These are phyloP conservation scores for Chlorella ohadii DNA, from an alignment of 139 green algal genomes.

Conservation along the genomic window DNA sequence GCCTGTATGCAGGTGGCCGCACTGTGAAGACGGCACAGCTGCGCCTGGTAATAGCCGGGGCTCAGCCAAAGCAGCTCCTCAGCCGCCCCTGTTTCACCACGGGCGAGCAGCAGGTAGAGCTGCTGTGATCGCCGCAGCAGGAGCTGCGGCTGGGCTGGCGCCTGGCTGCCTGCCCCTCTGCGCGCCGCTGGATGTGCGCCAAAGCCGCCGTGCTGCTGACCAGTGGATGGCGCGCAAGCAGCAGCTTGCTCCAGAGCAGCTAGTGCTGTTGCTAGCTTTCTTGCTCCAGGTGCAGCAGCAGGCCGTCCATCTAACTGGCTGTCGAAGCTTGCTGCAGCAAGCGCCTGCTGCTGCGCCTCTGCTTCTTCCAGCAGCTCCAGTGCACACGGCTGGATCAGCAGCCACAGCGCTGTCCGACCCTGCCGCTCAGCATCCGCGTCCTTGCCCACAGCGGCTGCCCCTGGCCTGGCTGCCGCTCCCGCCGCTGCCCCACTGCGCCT, in stretches of 20 bases:
- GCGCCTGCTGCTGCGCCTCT: background rate
- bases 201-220: background rate
- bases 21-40: background rate
- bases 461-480: background rate
- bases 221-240: background rate
- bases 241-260: background rate
- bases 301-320: background rate
- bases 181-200: background rate
- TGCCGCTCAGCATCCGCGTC: background rate
- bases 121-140: background rate
- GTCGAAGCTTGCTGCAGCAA: background rate
- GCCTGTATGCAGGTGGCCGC: constrained; percentile 3
- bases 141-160: background rate
- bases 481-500: background rate
- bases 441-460: background rate
- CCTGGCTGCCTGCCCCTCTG: background rate
- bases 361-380: background rate
- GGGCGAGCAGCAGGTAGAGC: constrained; percentile 12
- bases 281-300: background rate
- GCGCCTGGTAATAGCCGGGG: background rate
- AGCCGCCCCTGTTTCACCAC: background rate
- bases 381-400: background rate
- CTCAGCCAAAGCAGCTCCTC: constrained; percentile 8
- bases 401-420: background rate
- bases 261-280: background rate